A percentile compares a stretch with the other conserved stretches of the same genome.
Conservation (phyloP, 2,329 filamentous ascomycete genomes). For the Cercospora sp. region DNA sequence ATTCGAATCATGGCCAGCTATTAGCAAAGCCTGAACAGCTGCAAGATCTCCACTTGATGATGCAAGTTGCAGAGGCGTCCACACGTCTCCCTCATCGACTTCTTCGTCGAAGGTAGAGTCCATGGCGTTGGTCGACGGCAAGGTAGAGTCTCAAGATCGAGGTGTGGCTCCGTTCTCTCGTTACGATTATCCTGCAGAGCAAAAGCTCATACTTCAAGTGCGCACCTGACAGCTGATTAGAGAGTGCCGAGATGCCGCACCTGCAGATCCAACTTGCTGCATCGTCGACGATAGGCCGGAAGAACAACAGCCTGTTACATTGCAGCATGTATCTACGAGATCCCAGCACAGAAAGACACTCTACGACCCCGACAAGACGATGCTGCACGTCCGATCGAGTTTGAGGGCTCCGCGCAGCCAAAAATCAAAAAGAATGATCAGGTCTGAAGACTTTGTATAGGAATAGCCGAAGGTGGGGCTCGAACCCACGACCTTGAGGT, state of each 20-base stretch:
- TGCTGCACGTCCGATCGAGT: neutral
- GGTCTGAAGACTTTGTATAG: conserved; percentile 1
- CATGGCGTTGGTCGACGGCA: neutral
- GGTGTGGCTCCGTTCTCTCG: neutral
- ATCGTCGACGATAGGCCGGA: neutral
- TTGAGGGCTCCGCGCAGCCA: neutral
- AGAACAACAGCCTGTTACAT: neutral
- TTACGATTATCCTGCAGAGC: neutral
- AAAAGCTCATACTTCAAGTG: neutral
- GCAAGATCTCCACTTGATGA: conserved; percentile 17
- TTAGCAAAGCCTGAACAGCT: conserved; percentile 16
- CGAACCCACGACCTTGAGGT: neutral
- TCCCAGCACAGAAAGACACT: neutral
- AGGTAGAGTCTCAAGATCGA: neutral
- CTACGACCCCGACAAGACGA: neutral
- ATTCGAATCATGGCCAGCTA: conserved; percentile 18
- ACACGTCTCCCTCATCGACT: conserved; percentile 19
- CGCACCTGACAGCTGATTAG: neutral
- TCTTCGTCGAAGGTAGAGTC: conserved; percentile 15
- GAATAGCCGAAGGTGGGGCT: conserved; percentile 1
- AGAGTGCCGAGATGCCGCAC: neutral
- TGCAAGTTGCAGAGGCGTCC: conserved; percentile 27
- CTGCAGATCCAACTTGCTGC: neutral
- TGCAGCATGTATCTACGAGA: neutral
- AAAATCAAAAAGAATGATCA: neutral